A percentile compares a stretch with the other conserved stretches of the same genome.
Evolutionary conservation across 2,329 filamentous ascomycete species (phyloP).

Genomic region (Aspergillus persii): DNA sequence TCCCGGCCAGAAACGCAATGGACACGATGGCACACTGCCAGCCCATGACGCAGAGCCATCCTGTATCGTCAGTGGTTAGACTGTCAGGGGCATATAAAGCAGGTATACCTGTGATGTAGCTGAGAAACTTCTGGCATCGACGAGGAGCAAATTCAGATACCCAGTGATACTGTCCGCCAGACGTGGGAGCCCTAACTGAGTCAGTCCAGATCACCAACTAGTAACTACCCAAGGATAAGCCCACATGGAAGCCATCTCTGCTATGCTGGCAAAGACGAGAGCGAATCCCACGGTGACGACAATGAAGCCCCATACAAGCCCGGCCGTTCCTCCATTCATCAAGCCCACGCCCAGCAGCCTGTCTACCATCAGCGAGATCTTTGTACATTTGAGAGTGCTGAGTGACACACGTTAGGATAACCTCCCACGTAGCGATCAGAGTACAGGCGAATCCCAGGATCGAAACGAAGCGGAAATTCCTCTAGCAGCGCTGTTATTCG

Average conservation of each 20-base stretch:
- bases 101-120: constrained; percentile 44
- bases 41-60: constrained; percentile 44
- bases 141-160: constrained; percentile 46
- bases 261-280: constrained; percentile 39
- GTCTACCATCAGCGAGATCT: not conserved
- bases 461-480: constrained; percentile 46
- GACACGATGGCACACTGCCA: constrained; percentile 48
- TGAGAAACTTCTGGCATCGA: constrained; percentile 42
- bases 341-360: constrained; percentile 31
- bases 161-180: constrained; percentile 44
- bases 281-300: constrained; percentile 30
- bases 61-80: constrained; percentile 16
- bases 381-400: constrained; percentile 1
- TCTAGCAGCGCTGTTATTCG: constrained; percentile 21
- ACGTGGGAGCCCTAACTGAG: constrained; percentile 38
- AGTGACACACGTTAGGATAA: constrained; percentile 37
- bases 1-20: constrained; percentile 45
- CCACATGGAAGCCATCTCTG: constrained; percentile 46
- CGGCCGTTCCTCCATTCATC: constrained; percentile 37
- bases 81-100: not conserved
- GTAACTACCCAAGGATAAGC: not conserved
- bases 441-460: constrained; percentile 47
- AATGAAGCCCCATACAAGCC: constrained; percentile 38
- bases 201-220: not conserved
- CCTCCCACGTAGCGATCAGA: constrained; percentile 45